These are phyloP conservation scores for Fusarium avenaceum DNA, from an alignment of 2,329 filamentous ascomycete genomes.

Conservation along the genomic window DNA sequence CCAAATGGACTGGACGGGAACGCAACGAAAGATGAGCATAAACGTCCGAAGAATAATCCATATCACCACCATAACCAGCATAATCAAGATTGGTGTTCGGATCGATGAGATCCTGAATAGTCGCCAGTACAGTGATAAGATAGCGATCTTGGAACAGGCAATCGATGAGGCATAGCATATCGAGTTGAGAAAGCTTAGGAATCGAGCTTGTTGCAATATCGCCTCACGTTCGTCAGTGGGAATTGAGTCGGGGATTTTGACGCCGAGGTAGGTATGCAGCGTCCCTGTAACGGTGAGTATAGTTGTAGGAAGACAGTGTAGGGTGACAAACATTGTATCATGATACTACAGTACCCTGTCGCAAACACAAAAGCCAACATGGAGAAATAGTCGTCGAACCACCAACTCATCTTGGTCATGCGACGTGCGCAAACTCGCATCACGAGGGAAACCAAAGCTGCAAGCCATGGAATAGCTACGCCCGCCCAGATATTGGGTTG, in stretches of 20 bases:
- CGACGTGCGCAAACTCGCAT: constrained; percentile 39
- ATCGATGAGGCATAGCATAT: constrained; percentile 48
- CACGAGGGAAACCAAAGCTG: constrained; percentile 32
- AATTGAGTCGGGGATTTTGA: constrained; percentile 28
- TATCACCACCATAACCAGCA: no score
- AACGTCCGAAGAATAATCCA: no score
- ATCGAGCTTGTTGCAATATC: constrained; percentile 30
- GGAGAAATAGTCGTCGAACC: constrained; percentile 45
- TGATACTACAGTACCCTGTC: constrained; percentile 32
- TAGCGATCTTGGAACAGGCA: background rate
- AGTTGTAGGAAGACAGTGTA: background rate
- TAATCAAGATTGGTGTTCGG: no score
- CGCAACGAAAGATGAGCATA: no score
- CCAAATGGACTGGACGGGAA: no score
- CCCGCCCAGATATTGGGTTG: constrained; percentile 41
- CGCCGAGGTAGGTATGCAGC: constrained; percentile 38
- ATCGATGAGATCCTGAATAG: no score
- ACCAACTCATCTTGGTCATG: constrained; percentile 43
- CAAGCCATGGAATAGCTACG: constrained; percentile 43
- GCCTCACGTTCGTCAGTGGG: constrained; percentile 5
- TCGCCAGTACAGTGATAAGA: no score
- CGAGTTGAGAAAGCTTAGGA: constrained; percentile 35
- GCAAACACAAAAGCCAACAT: constrained; percentile 42
- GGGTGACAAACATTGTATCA: constrained; percentile 35
- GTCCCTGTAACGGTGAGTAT: constrained; percentile 34